Evolutionary conservation across 768 basidiomycete species (phyloP), one percentile per base, ranked within the genome.

Genomic region (Suillus variegatus): DNA sequence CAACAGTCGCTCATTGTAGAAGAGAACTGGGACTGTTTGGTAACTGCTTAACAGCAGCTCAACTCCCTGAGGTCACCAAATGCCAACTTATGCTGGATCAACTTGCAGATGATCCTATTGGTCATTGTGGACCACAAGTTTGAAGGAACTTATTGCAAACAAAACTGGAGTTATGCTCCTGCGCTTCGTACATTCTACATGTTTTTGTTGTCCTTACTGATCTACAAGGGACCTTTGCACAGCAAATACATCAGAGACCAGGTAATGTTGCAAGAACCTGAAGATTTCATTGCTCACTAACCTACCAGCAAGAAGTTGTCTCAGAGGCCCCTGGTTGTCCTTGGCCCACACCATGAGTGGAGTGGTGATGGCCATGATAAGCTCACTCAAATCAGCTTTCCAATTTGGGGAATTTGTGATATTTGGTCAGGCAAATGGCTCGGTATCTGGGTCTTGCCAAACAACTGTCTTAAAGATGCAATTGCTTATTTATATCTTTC

Each of bases 341-440:
- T 78, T 47, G 77, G 79, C 4, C 68, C 69, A 1, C 62, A 79
- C 64, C 70, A 77, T 54, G 70, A 74, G 38, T 80, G 79, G 77
- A 71, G 68, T 56, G 75, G 67, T 9, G 73, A 79, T 71, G 79
- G 79, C 1, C 77, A 80, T 64, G 75, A 78, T 64, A 80, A 80
- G 63, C 69, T 80, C 3, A 54, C 57, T 10, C 57, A 36, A 13
- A 74, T 78, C 51, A 75, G 79, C 1, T 79, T 79, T 69, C 76
- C 72, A 0, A 71, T 78, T 10, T 75, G 71, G 71, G 75, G 68
- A 4, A 62, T 77, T 46, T 46, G 66, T 0, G 75, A 80, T 51
- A 66, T 70, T n/a, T 72, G 67, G 65, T 65, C 69, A 0, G 68
- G 73, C 3, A 72, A 72, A 56, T 80, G 75, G 75, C 61, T 76